Evolutionary conservation across 108 stramenopile species (phyloP).

Genomic region (Skeletonema marinoi): DNA sequence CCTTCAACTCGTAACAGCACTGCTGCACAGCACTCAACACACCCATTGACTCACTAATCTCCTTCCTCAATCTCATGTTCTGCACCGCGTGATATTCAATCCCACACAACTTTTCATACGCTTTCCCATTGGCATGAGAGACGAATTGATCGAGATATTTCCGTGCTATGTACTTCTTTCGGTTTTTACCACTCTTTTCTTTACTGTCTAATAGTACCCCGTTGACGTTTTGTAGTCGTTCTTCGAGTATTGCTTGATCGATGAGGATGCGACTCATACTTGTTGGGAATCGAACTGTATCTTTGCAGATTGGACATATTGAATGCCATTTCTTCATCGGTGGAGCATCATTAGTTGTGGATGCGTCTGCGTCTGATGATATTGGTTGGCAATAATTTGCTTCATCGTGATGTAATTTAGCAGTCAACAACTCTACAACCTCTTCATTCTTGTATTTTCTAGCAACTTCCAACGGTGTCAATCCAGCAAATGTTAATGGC

Average conservation of each 20-base stretch:
- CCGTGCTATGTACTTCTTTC: constrained; percentile 10
- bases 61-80: constrained; percentile 35
- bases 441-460: constrained; percentile 8
- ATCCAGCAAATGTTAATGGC: constrained; percentile 8
- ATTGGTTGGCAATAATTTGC: background rate
- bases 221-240: background rate
- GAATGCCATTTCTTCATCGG: background rate
- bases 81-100: constrained; percentile 34
- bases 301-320: constrained; percentile 28
- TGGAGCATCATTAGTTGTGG: background rate
- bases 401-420: background rate
- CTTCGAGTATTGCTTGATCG: constrained; percentile 16
- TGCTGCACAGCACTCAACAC: constrained; percentile 33
- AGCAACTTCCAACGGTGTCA: constrained; percentile 24
- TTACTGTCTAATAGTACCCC: background rate
- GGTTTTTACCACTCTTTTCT: background rate
- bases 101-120: constrained; percentile 22
- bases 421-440: background rate
- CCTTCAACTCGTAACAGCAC: constrained; percentile 5
- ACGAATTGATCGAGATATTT: constrained; percentile 40
- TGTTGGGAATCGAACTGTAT: constrained; percentile 21
- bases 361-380: background rate
- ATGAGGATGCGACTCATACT: constrained; percentile 15
- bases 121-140: constrained; percentile 11
- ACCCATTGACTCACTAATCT: constrained; percentile 25